Evolutionary conservation across 441 rosid species (phyloP).

Genomic region (Gossypium aridum): DNA sequence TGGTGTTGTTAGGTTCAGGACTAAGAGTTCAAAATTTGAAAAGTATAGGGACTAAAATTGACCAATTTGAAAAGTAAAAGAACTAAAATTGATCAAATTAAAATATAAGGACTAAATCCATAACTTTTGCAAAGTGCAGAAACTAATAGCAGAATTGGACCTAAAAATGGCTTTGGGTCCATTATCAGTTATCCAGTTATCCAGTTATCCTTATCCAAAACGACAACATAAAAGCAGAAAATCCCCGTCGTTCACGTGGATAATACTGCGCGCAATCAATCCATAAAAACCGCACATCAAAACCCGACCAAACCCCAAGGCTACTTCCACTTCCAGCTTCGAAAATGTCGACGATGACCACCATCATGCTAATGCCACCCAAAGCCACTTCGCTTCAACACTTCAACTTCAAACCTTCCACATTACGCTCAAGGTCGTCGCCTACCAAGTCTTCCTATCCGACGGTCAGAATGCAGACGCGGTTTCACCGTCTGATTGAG

Average conservation of each 20-base stretch:
- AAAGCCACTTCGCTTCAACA: background rate
- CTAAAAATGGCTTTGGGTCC: too few species aligned
- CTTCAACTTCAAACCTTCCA: background rate
- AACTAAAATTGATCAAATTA: too few species aligned
- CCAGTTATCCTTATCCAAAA: background rate
- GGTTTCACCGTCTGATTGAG: slow-evolving; percentile 42
- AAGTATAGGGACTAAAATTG: too few species aligned
- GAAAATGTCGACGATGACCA: background rate
- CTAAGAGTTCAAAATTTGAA: too few species aligned
- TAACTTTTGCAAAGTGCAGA: too few species aligned
- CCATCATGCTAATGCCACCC: slow-evolving; percentile 4
- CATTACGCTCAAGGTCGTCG: background rate
- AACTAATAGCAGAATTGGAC: too few species aligned
- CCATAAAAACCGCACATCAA: background rate
- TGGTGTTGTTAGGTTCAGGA: too few species aligned
- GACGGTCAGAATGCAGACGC: slow-evolving; percentile 36
- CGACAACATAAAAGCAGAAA: background rate
- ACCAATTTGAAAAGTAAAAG: too few species aligned
- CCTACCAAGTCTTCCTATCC: slow-evolving; percentile 7
- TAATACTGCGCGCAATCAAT: background rate
- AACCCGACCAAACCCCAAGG: background rate
- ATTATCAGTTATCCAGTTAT: background rate
- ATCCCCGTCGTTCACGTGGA: background rate
- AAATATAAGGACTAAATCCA: too few species aligned
- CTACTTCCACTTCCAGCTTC: background rate